phyloP scores from a whole-genome alignment of 495 filamentous ascomycete species.

The Aspergillus asperescens region DNA sequence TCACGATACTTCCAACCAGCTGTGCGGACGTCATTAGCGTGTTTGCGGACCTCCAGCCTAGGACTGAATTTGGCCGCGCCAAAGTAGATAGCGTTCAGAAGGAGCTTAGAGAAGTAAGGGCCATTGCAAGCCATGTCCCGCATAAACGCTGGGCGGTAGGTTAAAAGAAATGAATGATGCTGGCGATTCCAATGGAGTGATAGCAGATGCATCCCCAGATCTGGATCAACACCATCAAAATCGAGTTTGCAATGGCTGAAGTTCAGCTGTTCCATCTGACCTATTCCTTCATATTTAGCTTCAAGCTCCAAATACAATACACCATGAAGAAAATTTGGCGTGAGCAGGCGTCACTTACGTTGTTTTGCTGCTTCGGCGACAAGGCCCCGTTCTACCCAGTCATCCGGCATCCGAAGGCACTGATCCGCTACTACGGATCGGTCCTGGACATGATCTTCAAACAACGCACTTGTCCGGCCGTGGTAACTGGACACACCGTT shows the following conservation, averaged over 20 bases:
- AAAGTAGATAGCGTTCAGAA: slow-evolving; percentile 46
- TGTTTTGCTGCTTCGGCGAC: slow-evolving; percentile 29
- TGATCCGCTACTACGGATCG: not conserved
- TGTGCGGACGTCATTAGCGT: slow-evolving; percentile 31
- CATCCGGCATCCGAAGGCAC: slow-evolving; percentile 14
- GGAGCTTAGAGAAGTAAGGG: slow-evolving; percentile 42
- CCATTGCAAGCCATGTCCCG: slow-evolving; percentile 36
- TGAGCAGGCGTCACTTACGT: slow-evolving; percentile 18
- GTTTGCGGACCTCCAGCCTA: slow-evolving; percentile 27
- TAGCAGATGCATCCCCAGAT: slow-evolving; percentile 38
- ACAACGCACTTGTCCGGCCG: slow-evolving; percentile 30
- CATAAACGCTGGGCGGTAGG: slow-evolving; percentile 35
- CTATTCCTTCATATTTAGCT: too few relatives aligned
- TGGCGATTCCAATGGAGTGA: slow-evolving; percentile 39
- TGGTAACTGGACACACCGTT: slow-evolving; percentile 31
- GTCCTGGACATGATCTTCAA: slow-evolving; percentile 25
- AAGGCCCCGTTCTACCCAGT: slow-evolving; percentile 20
- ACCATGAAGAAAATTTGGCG: too few relatives aligned
- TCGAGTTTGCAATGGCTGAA: slow-evolving; percentile 28
- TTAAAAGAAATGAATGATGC: slow-evolving; percentile 29
- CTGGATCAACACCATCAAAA: slow-evolving; percentile 39
- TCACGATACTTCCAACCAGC: slow-evolving; percentile 34
- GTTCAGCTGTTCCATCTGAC: slow-evolving; percentile 29
- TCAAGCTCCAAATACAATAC: too few relatives aligned
- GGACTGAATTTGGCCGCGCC: slow-evolving; percentile 33